These are phyloP conservation scores for Thermomyces lanuginosus DNA, from an alignment of 2,329 filamentous ascomycete genomes.

Conservation along the genomic window DNA sequence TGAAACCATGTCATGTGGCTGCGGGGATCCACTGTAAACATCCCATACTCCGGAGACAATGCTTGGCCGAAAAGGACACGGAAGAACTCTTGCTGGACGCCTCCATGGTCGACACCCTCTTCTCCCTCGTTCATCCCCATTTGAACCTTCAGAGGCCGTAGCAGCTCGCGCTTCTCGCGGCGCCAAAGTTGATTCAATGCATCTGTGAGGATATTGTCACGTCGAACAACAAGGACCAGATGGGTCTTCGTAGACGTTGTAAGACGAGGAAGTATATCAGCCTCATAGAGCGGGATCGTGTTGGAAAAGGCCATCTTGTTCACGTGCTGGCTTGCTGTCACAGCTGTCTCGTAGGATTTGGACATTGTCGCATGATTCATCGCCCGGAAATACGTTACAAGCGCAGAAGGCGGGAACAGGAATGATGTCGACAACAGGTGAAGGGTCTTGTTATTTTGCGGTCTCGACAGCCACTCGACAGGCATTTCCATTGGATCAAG, in stretches of 20 bases:
- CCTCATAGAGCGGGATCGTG: constrained; percentile 35
- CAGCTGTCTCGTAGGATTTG: constrained; percentile 54
- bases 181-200: constrained; percentile 82
- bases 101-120: constrained; percentile 81
- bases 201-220: constrained; percentile 53
- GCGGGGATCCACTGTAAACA: constrained; percentile 59
- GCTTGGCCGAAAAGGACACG: constrained; percentile 65
- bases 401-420: constrained; percentile 54
- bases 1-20: constrained; percentile 80
- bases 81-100: constrained; percentile 95
- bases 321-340: constrained; percentile 30
- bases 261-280: constrained; percentile 46
- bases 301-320: constrained; percentile 28
- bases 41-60: constrained; percentile 57
- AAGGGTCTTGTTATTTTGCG: constrained; percentile 43
- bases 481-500: constrained; percentile 62
- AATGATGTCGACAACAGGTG: constrained; percentile 71
- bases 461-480: constrained; percentile 50
- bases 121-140: constrained; percentile 71
- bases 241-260: constrained; percentile 54
- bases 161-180: constrained; percentile 61
- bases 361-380: constrained; percentile 83
- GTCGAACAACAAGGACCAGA: constrained; percentile 51
- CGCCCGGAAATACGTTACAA: constrained; percentile 72
- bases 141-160: constrained; percentile 74